Evolutionary conservation across 2,329 filamentous ascomycete species (phyloP).

Genomic region (Scytalidium sp.): DNA sequence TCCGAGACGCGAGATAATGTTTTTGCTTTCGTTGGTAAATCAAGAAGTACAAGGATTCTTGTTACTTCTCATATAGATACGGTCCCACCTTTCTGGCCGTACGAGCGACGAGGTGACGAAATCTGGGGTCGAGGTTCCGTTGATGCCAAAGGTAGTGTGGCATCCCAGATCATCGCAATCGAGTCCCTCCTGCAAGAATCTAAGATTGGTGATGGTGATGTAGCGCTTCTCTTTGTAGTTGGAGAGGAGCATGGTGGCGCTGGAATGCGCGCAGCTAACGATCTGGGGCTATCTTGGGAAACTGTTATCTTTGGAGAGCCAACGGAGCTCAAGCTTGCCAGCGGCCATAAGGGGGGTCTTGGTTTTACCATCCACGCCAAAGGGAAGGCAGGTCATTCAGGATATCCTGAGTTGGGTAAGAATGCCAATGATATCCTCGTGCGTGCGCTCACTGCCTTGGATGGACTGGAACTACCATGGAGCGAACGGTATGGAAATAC

Average conservation of each 20-base stretch:
- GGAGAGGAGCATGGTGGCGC: conserved; percentile 81
- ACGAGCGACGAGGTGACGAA: conserved; percentile 28
- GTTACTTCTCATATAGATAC: conserved; percentile 63
- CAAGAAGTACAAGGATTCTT: conserved; percentile 43
- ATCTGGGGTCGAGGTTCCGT: conserved; percentile 72
- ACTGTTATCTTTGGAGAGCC: conserved; percentile 88
- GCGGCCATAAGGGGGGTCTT: conserved; percentile 84
- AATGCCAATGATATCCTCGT: conserved; percentile 80
- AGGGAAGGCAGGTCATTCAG: conserved; percentile 79
- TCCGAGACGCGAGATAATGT: conserved; percentile 46
- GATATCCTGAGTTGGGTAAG: conserved; percentile 84
- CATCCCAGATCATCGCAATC: conserved; percentile 70
- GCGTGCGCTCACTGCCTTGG: conserved; percentile 61
- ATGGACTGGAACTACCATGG: conserved; percentile 67
- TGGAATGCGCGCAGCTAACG: conserved; percentile 65
- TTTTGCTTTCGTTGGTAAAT: conserved; percentile 50
- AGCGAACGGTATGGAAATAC: conserved; percentile 77
- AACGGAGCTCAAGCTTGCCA: conserved; percentile 81
- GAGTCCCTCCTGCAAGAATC: conserved; percentile 43
- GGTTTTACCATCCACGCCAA: conserved; percentile 62
- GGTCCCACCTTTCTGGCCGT: conserved; percentile 45
- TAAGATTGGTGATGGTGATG: conserved; percentile 39
- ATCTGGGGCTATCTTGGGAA: conserved; percentile 46
- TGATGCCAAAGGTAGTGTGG: conserved; percentile 65
- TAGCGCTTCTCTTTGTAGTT: conserved; percentile 64